Percentiles rank a stretch among this genome's conserved stretches.
These are phyloP conservation scores for Iodosphaeria phyllophila DNA, from an alignment of 2,329 filamentous ascomycete species.

Conservation along the genomic window DNA sequence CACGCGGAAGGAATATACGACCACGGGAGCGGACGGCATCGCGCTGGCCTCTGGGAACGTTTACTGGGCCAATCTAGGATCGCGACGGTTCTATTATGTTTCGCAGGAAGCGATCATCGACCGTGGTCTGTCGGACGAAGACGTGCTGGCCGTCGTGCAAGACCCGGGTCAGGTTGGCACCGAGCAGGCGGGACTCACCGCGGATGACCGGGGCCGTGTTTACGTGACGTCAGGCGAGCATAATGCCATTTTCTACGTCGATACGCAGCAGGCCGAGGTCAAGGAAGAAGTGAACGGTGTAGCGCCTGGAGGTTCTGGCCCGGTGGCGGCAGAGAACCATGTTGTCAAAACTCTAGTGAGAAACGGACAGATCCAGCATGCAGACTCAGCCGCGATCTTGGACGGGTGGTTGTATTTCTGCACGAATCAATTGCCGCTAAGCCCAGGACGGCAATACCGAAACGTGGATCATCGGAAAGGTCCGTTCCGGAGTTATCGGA, in stretches of 20 bases:
- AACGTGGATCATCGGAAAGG: constrained; percentile 17
- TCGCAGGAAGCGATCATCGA: constrained; percentile 16
- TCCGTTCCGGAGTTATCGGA: constrained; percentile 16
- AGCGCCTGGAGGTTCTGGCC: constrained; percentile 12
- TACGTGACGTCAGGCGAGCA: constrained; percentile 22
- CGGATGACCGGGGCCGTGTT: constrained; percentile 19
- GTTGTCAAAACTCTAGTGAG: constrained; percentile 19
- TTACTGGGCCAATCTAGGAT: constrained; percentile 22
- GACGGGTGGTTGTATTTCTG: constrained; percentile 22
- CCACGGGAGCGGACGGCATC: constrained; percentile 17
- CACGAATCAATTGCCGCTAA: constrained; percentile 19
- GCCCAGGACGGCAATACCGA: constrained; percentile 16
- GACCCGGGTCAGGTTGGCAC: constrained; percentile 18
- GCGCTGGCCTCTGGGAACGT: constrained; percentile 19
- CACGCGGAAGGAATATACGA: constrained; percentile 11
- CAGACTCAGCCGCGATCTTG: constrained; percentile 19
- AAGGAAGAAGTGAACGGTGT: constrained; percentile 16
- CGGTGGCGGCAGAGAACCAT: constrained; percentile 15
- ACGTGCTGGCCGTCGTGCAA: constrained; percentile 17
- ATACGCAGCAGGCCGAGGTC: constrained; percentile 15
- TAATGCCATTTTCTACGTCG: constrained; percentile 23
- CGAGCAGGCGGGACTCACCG: constrained; percentile 22
- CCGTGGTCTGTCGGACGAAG: constrained; percentile 12
- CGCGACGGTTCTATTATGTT: constrained; percentile 20
- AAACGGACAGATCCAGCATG: constrained; percentile 21